Evolutionary conservation across 2,329 filamentous ascomycete species (phyloP).

Genomic region (Colletotrichum eremochloae): DNA sequence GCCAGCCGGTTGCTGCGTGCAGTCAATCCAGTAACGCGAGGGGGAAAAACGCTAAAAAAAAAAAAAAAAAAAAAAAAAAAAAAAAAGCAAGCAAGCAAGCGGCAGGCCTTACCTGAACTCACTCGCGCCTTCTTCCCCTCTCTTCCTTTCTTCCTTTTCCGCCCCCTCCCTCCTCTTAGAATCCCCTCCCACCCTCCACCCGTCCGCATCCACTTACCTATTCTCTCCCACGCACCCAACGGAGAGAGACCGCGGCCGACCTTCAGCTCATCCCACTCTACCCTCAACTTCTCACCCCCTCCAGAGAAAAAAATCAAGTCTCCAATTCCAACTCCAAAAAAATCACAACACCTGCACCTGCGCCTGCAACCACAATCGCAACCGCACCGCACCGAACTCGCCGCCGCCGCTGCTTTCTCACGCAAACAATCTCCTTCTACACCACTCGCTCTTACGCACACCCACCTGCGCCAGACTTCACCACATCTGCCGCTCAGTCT

Average conservation of each 20-base stretch:
- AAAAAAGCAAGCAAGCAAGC: constrained; percentile 18
- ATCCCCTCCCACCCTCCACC: constrained; percentile 22
- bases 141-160: constrained; percentile 34
- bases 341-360: constrained; percentile 35
- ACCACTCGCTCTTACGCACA: constrained; percentile 12
- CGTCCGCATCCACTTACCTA: constrained; percentile 28
- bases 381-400: constrained; percentile 8
- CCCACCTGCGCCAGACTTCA: constrained; percentile 16
- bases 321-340: constrained; percentile 41
- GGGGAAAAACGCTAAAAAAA: no score
- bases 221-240: constrained; percentile 17
- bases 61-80: background rate
- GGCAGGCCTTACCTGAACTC: constrained; percentile 36
- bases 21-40: constrained; percentile 13
- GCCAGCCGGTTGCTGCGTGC: constrained; percentile 1
- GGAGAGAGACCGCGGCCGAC: constrained; percentile 24
- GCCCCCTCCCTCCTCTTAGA: constrained; percentile 11
- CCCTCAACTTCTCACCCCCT: constrained; percentile 37
- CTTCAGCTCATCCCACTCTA: constrained; percentile 33
- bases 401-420: constrained; percentile 24
- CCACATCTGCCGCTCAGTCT: constrained; percentile 11
- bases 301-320: constrained; percentile 34
- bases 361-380: constrained; percentile 17
- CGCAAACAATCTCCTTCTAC: constrained; percentile 22
- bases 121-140: constrained; percentile 35